A percentile compares a stretch with the other conserved stretches of the same genome.
Evolutionary conservation across 169 alveolate genomes (phyloP).

Genomic region (Blepharisma undulans): DNA sequence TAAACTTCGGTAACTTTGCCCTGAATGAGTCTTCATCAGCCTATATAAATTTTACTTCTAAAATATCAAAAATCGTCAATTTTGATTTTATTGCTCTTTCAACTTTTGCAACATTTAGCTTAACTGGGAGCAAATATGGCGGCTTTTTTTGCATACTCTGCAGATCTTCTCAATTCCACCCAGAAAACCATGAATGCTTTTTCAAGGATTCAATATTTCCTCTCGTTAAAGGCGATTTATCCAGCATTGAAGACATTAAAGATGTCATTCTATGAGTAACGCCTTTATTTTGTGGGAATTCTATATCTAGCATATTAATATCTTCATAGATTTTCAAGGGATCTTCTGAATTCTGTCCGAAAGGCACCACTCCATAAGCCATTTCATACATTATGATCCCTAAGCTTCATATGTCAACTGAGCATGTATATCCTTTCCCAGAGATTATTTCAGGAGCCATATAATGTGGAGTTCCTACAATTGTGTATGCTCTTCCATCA

Average conservation of each 20-base stretch:
- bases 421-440: slow-evolving; percentile 95
- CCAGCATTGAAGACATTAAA: slow-evolving; percentile 60
- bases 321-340: slow-evolving; percentile 94
- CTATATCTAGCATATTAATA: slow-evolving; percentile 84
- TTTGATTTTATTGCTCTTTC: background rate
- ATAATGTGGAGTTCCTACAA: slow-evolving; percentile 87
- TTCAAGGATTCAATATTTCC: slow-evolving; percentile 46
- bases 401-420: slow-evolving; percentile 97
- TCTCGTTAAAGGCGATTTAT: slow-evolving; percentile 49
- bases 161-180: slow-evolving; percentile 2
- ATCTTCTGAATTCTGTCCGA: slow-evolving; percentile 95
- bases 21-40: background rate
- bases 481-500: slow-evolving; percentile 81
- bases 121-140: slow-evolving; percentile 2
- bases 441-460: slow-evolving; percentile 83
- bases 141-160: background rate
- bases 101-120: background rate
- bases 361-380: slow-evolving; percentile 98
- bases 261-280: slow-evolving; percentile 33
- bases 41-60: background rate
- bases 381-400: slow-evolving; percentile 98
- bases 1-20: background rate
- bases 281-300: slow-evolving; percentile 54
- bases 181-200: slow-evolving; percentile 49
- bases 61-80: background rate